A percentile compares a stretch with the other conserved stretches of the same genome.
These are phyloP conservation scores for Pleurotus sapidus DNA, from an alignment of 768 basidiomycete genomes.

Conservation along the genomic window DNA sequence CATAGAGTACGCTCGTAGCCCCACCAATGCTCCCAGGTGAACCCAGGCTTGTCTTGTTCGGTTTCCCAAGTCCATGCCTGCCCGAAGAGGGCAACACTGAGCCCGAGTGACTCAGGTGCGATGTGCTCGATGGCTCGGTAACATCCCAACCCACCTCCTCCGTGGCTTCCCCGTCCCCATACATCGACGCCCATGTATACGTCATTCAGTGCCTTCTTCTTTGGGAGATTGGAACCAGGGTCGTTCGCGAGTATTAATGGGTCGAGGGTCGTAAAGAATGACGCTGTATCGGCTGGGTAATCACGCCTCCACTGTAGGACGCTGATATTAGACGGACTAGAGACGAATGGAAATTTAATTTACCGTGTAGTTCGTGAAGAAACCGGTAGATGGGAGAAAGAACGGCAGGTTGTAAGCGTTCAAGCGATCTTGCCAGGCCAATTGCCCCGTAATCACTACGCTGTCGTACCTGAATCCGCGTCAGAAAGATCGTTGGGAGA, in stretches of 20 bases:
- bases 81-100: slow-evolving; percentile 78
- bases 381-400: slow-evolving; percentile 65
- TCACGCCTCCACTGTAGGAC: slow-evolving; percentile 51
- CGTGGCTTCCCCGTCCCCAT: slow-evolving; percentile 76
- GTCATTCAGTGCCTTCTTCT: slow-evolving; percentile 43
- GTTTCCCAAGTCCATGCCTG: slow-evolving; percentile 86
- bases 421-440: slow-evolving; percentile 76
- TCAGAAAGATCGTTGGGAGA: too few species aligned
- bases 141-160: slow-evolving; percentile 67
- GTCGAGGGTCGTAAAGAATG: slow-evolving; percentile 56
- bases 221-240: slow-evolving; percentile 11
- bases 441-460: slow-evolving; percentile 53
- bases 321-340: too few species aligned
- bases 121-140: slow-evolving; percentile 70
- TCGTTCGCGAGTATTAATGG: slow-evolving; percentile 26
- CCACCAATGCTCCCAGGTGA: slow-evolving; percentile 73
- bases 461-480: slow-evolving; percentile 62
- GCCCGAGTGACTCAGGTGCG: slow-evolving; percentile 50
- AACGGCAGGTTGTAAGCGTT: slow-evolving; percentile 72
- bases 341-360: slow-evolving; percentile 14
- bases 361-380: slow-evolving; percentile 83
- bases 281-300: slow-evolving; percentile 47
- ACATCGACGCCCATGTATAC: slow-evolving; percentile 79
- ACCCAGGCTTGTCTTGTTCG: slow-evolving; percentile 56
- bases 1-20: slow-evolving; percentile 68